phyloP scores from a whole-genome alignment of 2,329 filamentous ascomycete species.

The Magnaporthiopsis rhizophila region DNA sequence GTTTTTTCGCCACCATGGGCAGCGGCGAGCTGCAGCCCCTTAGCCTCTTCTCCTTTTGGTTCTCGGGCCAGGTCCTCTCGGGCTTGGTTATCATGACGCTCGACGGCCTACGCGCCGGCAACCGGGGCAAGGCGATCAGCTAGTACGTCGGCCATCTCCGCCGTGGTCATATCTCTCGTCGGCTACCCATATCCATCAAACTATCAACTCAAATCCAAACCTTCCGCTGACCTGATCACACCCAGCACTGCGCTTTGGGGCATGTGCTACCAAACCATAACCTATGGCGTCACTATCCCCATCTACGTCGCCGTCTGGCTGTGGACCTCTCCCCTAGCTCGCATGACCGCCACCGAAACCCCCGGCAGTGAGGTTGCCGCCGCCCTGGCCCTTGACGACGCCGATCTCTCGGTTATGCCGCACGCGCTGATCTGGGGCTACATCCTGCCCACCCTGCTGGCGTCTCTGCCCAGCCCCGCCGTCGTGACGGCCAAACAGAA shows the following conservation, averaged over 20 bases:
- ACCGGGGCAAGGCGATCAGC: background rate
- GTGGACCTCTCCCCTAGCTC: conserved; percentile 5
- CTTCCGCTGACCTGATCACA: background rate
- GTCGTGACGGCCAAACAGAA: background rate
- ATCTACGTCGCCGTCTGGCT: conserved; percentile 4
- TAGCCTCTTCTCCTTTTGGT: conserved; percentile 6
- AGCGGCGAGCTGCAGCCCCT: background rate
- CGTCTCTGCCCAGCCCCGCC: background rate
- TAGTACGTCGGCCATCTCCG: background rate
- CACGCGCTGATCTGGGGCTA: conserved; percentile 5
- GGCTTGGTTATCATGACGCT: background rate
- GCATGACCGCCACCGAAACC: background rate
- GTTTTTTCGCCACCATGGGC: conserved; percentile 1
- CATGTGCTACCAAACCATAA: conserved; percentile 1
- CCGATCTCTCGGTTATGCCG: conserved; percentile 4
- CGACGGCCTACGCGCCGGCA: conserved; percentile 3
- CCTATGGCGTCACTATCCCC: conserved; percentile 3
- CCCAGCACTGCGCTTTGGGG: conserved; percentile 1
- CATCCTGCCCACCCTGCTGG: conserved; percentile 5
- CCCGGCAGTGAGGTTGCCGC: background rate
- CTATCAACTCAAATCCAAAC: background rate
- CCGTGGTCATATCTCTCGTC: background rate
- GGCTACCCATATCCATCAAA: background rate
- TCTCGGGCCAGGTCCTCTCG: conserved; percentile 1
- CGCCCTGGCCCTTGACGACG: conserved; percentile 4